These are phyloP conservation scores for Triticum urartu DNA, from an alignment of 176 grass and related monocot genomes.

Conservation along the genomic window DNA sequence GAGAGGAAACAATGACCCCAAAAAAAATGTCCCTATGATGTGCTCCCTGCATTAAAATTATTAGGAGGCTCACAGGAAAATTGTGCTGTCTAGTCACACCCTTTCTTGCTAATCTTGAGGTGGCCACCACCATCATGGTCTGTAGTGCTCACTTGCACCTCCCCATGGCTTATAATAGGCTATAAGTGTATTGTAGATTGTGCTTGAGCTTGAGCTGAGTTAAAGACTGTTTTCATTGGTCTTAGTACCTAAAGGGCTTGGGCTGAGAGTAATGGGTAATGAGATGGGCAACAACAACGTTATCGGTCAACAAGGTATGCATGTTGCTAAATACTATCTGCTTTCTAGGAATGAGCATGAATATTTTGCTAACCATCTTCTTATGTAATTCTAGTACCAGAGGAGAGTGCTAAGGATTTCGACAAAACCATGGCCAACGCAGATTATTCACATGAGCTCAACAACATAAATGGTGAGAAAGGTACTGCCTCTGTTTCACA, in stretches of 20 bases:
- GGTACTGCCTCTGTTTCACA: background rate
- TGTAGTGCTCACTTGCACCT: slow-evolving; percentile 7
- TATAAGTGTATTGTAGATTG: background rate
- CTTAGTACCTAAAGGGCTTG: slow-evolving; percentile 29
- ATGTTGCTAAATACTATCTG: background rate
- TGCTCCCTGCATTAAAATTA: slow-evolving; percentile 29
- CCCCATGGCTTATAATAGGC: slow-evolving; percentile 12
- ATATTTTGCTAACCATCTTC: slow-evolving; percentile 4
- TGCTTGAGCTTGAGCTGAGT: background rate
- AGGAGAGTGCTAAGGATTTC: slow-evolving; percentile 11
- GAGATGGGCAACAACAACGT: slow-evolving; percentile 60
- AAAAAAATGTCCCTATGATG: slow-evolving; percentile 11
- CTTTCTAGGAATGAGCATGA: background rate
- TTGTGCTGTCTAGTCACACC: slow-evolving; percentile 15
- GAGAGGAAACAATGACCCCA: slow-evolving; percentile 15
- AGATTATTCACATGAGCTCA: background rate
- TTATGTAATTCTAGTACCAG: slow-evolving; percentile 18
- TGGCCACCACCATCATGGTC: slow-evolving; percentile 26
- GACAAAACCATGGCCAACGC: slow-evolving; percentile 1
- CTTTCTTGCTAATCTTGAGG: slow-evolving; percentile 28
- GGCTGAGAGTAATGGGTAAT: slow-evolving; percentile 12
- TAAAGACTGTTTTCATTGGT: slow-evolving; percentile 9
- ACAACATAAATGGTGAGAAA: slow-evolving; percentile 25
- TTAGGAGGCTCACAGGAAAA: slow-evolving; percentile 34
- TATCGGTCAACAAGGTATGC: slow-evolving; percentile 45